Evolutionary conservation across 768 basidiomycete species (phyloP).

Genomic region (Agaricus blazei): DNA sequence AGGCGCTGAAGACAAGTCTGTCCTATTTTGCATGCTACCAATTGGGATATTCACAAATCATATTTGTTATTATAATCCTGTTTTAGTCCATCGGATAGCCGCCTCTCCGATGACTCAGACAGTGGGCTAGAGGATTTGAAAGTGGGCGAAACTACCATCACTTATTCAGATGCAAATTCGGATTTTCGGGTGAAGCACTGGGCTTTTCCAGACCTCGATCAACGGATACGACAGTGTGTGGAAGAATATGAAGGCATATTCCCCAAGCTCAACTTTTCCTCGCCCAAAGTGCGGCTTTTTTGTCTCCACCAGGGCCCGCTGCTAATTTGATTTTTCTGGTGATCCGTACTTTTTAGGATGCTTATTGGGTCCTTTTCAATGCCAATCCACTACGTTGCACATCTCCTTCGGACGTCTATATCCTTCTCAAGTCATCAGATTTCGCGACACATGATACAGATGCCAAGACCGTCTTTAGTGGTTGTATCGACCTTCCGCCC

Average conservation of each 20-base stretch:
- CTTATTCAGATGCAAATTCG: constrained; percentile 36
- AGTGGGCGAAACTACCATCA: constrained; percentile 24
- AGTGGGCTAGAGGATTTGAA: constrained; percentile 14
- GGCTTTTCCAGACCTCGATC: constrained; percentile 76
- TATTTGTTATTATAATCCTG: background rate
- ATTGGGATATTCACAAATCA: background rate
- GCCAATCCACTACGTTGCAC: constrained; percentile 85
- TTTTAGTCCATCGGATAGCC: constrained; percentile 45
- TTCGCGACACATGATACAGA: constrained; percentile 80
- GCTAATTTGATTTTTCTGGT: background rate
- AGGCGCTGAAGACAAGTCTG: constrained; percentile 75
- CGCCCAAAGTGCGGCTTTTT: constrained; percentile 62
- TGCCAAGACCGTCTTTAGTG: constrained; percentile 57
- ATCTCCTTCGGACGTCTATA: constrained; percentile 84
- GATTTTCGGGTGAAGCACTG: constrained; percentile 11
- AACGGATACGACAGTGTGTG: constrained; percentile 61
- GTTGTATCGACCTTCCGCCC: constrained; percentile 32
- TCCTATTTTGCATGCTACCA: constrained; percentile 12
- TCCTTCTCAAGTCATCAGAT: constrained; percentile 89
- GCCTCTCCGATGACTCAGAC: constrained; percentile 51
- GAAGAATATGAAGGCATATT: constrained; percentile 77
- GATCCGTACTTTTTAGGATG: constrained; percentile 52
- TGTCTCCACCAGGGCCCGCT: background rate
- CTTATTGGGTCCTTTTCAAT: constrained; percentile 83
- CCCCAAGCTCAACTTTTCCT: constrained; percentile 94